Percentiles rank a stretch among this genome's conserved stretches.
phyloP scores from a whole-genome alignment of 2,329 filamentous ascomycete species.

The Dryadomyces quercus-mongolicae region DNA sequence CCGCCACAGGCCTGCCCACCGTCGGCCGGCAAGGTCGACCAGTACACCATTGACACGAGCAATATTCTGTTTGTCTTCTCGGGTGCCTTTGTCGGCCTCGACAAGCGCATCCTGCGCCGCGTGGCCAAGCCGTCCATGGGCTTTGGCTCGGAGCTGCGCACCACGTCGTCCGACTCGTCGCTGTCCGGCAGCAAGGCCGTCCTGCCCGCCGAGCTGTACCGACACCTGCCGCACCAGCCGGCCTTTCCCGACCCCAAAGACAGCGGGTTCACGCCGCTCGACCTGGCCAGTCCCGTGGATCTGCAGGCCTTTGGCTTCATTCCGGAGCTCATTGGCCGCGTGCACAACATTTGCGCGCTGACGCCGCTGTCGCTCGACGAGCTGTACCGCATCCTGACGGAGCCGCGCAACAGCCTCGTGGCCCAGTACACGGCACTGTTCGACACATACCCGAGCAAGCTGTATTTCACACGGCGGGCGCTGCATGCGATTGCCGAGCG shows the following conservation, averaged over 20 bases:
- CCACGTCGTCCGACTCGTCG: conserved; percentile 31
- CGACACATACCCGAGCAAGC: conserved; percentile 61
- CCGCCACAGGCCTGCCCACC: conserved; percentile 33
- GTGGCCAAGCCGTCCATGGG: conserved; percentile 78
- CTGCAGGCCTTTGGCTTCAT: conserved; percentile 84
- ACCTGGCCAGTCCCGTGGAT: conserved; percentile 63
- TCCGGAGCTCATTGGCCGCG: conserved; percentile 87
- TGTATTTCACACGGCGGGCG: conserved; percentile 73
- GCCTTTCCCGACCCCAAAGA: conserved; percentile 18
- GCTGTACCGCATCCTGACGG: conserved; percentile 79
- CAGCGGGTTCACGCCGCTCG: conserved; percentile 43
- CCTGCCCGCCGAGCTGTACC: conserved; percentile 50
- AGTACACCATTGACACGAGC: conserved; percentile 74
- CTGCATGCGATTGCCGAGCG: conserved; percentile 68
- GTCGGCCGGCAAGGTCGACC: conserved; percentile 38
- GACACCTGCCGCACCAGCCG: conserved; percentile 43
- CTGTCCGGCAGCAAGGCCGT: conserved; percentile 39
- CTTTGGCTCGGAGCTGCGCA: conserved; percentile 73
- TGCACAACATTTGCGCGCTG: conserved; percentile 81
- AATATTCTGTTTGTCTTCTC: conserved; percentile 97
- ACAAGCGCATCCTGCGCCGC: conserved; percentile 78
- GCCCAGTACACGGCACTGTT: conserved; percentile 86
- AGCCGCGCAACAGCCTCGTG: conserved; percentile 79
- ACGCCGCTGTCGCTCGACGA: conserved; percentile 56
- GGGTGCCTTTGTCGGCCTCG: conserved; percentile 84